Percentiles rank a stretch among this genome's conserved stretches.
These are phyloP conservation scores for Globisporangium rhizosaccharum DNA, from an alignment of 352 stramenopile species.

Conservation along the genomic window DNA sequence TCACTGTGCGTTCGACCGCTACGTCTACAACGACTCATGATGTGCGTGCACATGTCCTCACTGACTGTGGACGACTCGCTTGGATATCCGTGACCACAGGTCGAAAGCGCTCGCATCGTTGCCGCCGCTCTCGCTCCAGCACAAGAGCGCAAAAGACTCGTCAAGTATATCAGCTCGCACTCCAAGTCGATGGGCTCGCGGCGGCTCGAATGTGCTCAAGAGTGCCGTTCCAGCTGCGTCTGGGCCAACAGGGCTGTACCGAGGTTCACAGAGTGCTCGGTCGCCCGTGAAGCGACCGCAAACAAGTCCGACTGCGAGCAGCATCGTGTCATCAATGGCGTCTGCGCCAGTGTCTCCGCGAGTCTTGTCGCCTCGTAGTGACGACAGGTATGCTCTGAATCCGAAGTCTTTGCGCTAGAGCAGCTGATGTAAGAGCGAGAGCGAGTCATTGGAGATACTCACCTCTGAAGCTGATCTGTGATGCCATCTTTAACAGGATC, in stretches of 20 bases:
- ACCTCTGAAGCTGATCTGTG: neutral
- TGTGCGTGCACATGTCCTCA: neutral
- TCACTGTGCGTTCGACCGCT: slow-evolving; percentile 2
- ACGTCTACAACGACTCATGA: neutral
- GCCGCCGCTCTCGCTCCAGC: slow-evolving; percentile 6
- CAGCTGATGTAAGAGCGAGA: neutral
- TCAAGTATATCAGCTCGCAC: neutral
- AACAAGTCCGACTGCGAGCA: slow-evolving; percentile 11
- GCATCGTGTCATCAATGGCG: slow-evolving; percentile 3
- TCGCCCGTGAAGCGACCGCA: slow-evolving; percentile 9
- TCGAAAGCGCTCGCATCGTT: slow-evolving; percentile 12
- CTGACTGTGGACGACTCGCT: neutral
- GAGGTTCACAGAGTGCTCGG: slow-evolving; percentile 3
- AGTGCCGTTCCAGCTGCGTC: neutral
- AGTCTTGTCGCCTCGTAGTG: slow-evolving; percentile 15
- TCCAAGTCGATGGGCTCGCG: neutral
- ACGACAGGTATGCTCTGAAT: slow-evolving; percentile 18
- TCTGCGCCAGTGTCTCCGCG: slow-evolving; percentile 13
- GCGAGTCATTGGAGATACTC: neutral
- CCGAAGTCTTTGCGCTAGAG: neutral
- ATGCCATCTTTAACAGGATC: slow-evolving; percentile 28
- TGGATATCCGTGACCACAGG: neutral
- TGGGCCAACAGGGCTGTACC: neutral
- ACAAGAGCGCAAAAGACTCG: neutral
- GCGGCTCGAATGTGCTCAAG: neutral